These are phyloP conservation scores for Tylopilus sp. DNA, from an alignment of 1,284 basidiomycete genomes.

Conservation along the genomic window DNA sequence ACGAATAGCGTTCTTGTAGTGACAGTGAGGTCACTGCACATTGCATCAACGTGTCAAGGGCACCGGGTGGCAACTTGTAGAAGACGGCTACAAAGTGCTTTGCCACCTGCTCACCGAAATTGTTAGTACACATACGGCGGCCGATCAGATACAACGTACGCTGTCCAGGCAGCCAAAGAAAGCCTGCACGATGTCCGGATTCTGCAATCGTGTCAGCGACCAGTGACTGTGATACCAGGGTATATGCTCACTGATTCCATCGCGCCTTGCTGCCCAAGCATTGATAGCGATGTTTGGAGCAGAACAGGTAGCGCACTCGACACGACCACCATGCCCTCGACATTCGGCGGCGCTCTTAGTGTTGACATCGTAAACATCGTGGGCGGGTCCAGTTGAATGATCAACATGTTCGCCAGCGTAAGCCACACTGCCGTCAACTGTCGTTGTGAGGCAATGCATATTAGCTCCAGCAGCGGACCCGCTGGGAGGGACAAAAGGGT, in stretches of 20 bases:
- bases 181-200: constrained; percentile 90
- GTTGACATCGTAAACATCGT: constrained; percentile 56
- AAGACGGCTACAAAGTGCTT: constrained; percentile 81
- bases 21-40: constrained; percentile 78
- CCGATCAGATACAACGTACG: constrained; percentile 50
- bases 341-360: constrained; percentile 52
- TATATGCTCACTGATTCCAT: constrained; percentile 73
- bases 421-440: constrained; percentile 88
- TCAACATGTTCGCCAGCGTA: constrained; percentile 80
- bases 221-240: not conserved
- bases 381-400: constrained; percentile 84
- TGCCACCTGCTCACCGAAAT: constrained; percentile 60
- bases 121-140: constrained; percentile 6
- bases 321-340: constrained; percentile 60
- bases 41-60: constrained; percentile 78
- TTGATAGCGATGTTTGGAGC: constrained; percentile 68
- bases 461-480: constrained; percentile 80
- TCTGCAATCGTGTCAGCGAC: constrained; percentile 53
- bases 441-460: constrained; percentile 79
- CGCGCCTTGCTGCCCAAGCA: constrained; percentile 67
- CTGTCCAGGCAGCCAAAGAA: constrained; percentile 87
- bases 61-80: constrained; percentile 72
- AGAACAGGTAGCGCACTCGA: constrained; percentile 67
- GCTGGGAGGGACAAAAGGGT: constrained; percentile 85
- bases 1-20: constrained; percentile 88